These are phyloP conservation scores for Acanthamoeba culbertsoni DNA, from an alignment of 208 protist species.

Conservation along the genomic window DNA sequence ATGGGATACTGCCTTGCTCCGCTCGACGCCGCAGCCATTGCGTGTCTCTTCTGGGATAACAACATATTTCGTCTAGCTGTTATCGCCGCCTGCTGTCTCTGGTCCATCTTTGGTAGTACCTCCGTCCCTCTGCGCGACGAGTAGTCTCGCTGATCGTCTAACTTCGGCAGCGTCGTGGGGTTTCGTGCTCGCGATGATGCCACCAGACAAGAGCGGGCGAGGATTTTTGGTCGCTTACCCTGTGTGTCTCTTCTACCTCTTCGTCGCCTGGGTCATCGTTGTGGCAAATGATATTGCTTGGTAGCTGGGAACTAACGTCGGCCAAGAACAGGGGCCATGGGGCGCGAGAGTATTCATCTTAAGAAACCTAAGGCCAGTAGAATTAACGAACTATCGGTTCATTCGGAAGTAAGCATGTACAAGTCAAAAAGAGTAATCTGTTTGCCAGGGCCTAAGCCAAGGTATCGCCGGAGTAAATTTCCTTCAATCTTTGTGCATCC, in stretches of 20 bases:
- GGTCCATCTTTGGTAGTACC: constrained; percentile 43
- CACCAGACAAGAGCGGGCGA: neutral
- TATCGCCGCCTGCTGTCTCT: neutral
- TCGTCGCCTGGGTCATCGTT: constrained; percentile 69
- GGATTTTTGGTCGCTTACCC: constrained; percentile 67
- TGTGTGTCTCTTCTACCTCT: constrained; percentile 72
- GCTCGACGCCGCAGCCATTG: constrained; percentile 61
- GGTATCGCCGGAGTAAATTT: neutral
- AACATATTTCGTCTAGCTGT: constrained; percentile 40
- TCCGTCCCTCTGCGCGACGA: neutral
- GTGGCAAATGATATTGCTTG: neutral
- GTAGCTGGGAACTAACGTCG: too few species aligned
- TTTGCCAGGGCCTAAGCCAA: neutral
- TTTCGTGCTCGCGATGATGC: constrained; percentile 69
- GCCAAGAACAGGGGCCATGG: too few species aligned
- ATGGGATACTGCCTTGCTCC: constrained; percentile 75
- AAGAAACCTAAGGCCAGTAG: too few species aligned
- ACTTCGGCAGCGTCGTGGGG: constrained; percentile 52
- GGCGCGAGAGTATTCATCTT: too few species aligned
- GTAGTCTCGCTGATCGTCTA: neutral
- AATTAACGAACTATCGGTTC: too few species aligned
- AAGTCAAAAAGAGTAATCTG: neutral
- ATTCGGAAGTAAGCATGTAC: neutral
- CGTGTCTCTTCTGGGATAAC: constrained; percentile 43
- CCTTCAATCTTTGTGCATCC: constrained; percentile 12